These are phyloP conservation scores for Lodderomyces margitis DNA, from an alignment of 1,139 yeast genomes.

Conservation along the genomic window DNA sequence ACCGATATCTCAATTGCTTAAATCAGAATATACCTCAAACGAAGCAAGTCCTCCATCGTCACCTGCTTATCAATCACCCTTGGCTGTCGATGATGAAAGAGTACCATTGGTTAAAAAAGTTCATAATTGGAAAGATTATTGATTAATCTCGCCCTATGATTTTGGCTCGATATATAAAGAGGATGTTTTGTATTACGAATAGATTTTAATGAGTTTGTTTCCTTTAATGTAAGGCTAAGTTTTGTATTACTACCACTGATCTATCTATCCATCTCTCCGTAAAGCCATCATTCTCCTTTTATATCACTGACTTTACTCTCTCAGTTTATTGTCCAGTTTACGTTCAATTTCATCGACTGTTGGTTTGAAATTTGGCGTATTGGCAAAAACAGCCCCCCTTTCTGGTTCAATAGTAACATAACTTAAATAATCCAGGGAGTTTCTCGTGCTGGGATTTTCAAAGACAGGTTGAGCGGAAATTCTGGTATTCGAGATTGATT, in stretches of 20 bases:
- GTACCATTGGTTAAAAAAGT: conserved; percentile 12
- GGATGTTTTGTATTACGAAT: background rate
- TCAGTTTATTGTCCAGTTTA: conserved; percentile 1
- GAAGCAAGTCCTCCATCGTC: background rate
- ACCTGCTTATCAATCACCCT: conserved; percentile 2
- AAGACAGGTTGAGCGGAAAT: too few species aligned
- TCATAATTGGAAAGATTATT: conserved; percentile 11
- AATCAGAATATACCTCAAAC: conserved; percentile 5
- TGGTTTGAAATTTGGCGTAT: conserved; percentile 41
- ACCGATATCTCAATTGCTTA: conserved; percentile 13
- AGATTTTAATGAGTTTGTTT: background rate
- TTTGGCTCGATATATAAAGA: background rate
- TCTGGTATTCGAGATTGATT: too few species aligned
- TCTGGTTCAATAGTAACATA: conserved; percentile 44
- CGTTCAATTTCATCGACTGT: conserved; percentile 32
- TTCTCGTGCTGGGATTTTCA: too few species aligned
- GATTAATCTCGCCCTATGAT: background rate
- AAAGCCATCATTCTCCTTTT: too few species aligned
- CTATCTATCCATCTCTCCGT: too few species aligned
- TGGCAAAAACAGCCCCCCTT: conserved; percentile 37
- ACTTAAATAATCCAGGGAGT: conserved; percentile 38
- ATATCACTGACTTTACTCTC: too few species aligned
- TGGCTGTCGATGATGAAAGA: conserved; percentile 6
- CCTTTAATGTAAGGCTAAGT: background rate
- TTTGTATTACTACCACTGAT: too few species aligned